Conservation (phyloP, 2,329 filamentous ascomycete species). For the Sporothrix euskadiensis region DNA sequence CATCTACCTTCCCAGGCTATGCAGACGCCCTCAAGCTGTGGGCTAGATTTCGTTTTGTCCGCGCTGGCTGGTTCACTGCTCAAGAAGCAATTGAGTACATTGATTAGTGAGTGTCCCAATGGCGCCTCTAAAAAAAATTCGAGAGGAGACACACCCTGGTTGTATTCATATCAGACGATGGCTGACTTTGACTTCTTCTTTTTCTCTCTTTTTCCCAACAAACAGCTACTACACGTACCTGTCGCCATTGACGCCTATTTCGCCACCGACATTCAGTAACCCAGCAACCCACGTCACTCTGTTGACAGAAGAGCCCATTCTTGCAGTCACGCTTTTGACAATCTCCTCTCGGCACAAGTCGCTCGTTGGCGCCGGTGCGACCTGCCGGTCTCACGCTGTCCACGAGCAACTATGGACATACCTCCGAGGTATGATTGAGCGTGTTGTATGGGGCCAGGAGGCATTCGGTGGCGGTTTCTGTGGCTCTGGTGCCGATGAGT, state of each 20-base stretch:
- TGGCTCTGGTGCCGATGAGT: slow-evolving; percentile 65
- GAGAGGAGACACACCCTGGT: not conserved
- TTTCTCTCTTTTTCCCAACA: not conserved
- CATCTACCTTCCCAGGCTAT: slow-evolving; percentile 56
- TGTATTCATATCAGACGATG: not conserved
- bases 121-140: not conserved
- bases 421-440: slow-evolving; percentile 89
- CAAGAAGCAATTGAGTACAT: slow-evolving; percentile 92
- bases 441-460: slow-evolving; percentile 93
- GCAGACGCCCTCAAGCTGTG: slow-evolving; percentile 79
- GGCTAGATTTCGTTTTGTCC: slow-evolving; percentile 90
- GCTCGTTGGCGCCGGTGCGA: slow-evolving; percentile 75
- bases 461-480: slow-evolving; percentile 89
- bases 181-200: not conserved
- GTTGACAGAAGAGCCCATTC: slow-evolving; percentile 86
- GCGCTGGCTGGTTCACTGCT: slow-evolving; percentile 93
- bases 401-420: slow-evolving; percentile 96
- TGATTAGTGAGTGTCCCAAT: slow-evolving; percentile 66
- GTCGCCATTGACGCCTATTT: slow-evolving; percentile 89
- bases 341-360: slow-evolving; percentile 85
- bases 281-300: slow-evolving; percentile 78
- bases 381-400: slow-evolving; percentile 84
- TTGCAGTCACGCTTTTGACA: slow-evolving; percentile 87
- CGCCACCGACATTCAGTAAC: slow-evolving; percentile 83
- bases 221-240: slow-evolving; percentile 83